These are phyloP conservation scores for Clavaria fumosa DNA, from an alignment of 768 basidiomycete genomes.

Conservation along the genomic window DNA sequence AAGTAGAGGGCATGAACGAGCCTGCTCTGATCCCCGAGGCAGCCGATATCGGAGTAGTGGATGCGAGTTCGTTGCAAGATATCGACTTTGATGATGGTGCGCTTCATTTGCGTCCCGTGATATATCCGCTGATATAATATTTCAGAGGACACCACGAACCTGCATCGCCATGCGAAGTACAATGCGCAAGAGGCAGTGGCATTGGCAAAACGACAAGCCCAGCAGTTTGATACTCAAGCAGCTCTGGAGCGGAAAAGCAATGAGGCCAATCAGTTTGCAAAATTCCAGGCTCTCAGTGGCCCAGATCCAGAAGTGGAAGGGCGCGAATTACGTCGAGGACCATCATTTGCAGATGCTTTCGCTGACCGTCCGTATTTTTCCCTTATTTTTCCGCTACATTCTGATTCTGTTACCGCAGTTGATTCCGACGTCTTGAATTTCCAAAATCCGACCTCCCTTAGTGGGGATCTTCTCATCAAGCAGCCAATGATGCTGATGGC, in stretches of 20 bases:
- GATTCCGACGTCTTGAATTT: slow-evolving; percentile 97
- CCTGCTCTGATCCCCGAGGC: slow-evolving; percentile 33
- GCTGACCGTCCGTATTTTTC: slow-evolving; percentile 48
- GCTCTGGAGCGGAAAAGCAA: slow-evolving; percentile 69
- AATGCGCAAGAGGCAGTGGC: slow-evolving; percentile 85
- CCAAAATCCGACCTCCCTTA: slow-evolving; percentile 91
- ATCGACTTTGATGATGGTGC: slow-evolving; percentile 87
- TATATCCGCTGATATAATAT: slow-evolving; percentile 4
- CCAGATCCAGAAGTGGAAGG: slow-evolving; percentile 28
- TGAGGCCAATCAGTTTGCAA: slow-evolving; percentile 57
- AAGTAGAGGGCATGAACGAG: slow-evolving; percentile 49
- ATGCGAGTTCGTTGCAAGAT: slow-evolving; percentile 39
- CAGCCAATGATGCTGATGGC: slow-evolving; percentile 97
- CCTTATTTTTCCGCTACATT: not conserved
- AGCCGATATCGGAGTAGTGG: slow-evolving; percentile 40
- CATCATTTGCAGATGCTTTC: slow-evolving; percentile 29
- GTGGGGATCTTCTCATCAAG: slow-evolving; percentile 66
- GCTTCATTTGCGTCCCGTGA: slow-evolving; percentile 12
- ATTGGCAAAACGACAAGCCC: slow-evolving; percentile 62
- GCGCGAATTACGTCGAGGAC: too few relatives aligned
- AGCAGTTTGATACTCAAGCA: slow-evolving; percentile 75
- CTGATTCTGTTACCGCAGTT: slow-evolving; percentile 29
- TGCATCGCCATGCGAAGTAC: slow-evolving; percentile 68
- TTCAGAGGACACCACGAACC: slow-evolving; percentile 75
- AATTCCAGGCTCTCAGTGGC: slow-evolving; percentile 32